These are phyloP conservation scores for Triticum monococcum DNA, from an alignment of 176 grass and related monocot species.

Conservation along the genomic window DNA sequence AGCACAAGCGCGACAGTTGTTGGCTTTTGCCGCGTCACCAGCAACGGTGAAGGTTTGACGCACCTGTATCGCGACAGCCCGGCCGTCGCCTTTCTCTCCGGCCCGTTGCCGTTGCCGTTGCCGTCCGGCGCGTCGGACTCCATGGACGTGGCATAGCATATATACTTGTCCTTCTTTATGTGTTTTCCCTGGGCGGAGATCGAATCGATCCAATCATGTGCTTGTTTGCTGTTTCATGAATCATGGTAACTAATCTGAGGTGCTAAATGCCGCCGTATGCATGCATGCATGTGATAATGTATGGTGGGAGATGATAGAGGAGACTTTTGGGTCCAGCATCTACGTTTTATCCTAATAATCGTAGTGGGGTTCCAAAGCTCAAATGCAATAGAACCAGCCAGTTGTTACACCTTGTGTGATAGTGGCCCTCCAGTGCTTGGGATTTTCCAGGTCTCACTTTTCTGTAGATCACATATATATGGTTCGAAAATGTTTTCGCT, in stretches of 20 bases:
- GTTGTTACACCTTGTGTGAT: neutral
- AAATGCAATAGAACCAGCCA: neutral
- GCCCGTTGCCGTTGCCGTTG: neutral
- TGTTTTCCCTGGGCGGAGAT: neutral
- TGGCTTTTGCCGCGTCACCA: constrained; percentile 35
- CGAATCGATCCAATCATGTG: constrained; percentile 26
- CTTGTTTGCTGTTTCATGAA: neutral
- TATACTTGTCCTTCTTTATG: constrained; percentile 9
- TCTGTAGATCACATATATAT: neutral
- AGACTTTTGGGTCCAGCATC: constrained; percentile 16
- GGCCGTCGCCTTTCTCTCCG: neutral
- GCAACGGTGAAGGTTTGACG: constrained; percentile 28
- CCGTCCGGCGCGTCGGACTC: neutral
- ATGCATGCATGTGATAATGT: neutral
- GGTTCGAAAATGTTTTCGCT: neutral
- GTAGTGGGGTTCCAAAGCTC: constrained; percentile 11
- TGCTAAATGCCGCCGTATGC: neutral
- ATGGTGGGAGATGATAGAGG: neutral
- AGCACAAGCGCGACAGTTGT: neutral
- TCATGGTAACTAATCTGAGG: neutral
- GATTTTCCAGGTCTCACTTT: constrained; percentile 1
- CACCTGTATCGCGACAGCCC: neutral
- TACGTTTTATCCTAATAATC: neutral
- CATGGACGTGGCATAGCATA: neutral
- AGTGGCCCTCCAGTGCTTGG: neutral